A percentile compares a stretch with the other conserved stretches of the same genome.
Evolutionary conservation across 768 basidiomycete species (phyloP).

Genomic region (Trametes cubensis): DNA sequence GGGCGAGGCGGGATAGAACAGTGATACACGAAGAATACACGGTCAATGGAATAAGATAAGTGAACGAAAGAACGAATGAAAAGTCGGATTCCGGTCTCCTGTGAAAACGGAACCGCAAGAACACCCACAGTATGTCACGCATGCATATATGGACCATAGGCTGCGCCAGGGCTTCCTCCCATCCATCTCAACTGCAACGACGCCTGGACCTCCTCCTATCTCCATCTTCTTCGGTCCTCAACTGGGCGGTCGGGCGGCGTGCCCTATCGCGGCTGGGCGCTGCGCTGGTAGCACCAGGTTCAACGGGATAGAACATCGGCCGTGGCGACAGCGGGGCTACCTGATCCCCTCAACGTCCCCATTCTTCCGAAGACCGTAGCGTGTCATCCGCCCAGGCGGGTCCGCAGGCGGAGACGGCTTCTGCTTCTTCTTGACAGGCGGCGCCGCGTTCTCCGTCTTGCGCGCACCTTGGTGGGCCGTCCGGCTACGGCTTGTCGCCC

Average conservation of each 20-base stretch:
- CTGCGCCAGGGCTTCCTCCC: too few species aligned
- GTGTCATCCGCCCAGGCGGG: neutral
- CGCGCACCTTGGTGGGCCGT: conserved; percentile 9
- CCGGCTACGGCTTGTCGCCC: conserved; percentile 5
- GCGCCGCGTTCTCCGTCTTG: conserved; percentile 1
- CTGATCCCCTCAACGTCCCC: conserved; percentile 9
- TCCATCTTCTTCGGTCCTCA: too few species aligned
- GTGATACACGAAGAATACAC: conserved; percentile 4
- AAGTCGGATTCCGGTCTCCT: neutral
- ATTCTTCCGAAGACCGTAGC: conserved; percentile 8
- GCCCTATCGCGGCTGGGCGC: too few species aligned
- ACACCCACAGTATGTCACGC: neutral
- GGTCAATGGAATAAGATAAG: neutral
- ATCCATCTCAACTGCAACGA: too few species aligned
- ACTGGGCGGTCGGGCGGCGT: too few species aligned
- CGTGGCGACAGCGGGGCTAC: neutral
- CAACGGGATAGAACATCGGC: too few species aligned
- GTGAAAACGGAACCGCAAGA: neutral
- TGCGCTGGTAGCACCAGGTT: too few species aligned
- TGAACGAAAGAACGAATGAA: neutral
- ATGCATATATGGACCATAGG: neutral
- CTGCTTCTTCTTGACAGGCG: conserved; percentile 19
- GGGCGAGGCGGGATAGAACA: neutral
- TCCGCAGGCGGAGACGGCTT: conserved; percentile 24
- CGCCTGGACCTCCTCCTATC: too few species aligned